Conservation (phyloP, 805 yeast genomes). For the Lipomyces chichibuensis region DNA sequence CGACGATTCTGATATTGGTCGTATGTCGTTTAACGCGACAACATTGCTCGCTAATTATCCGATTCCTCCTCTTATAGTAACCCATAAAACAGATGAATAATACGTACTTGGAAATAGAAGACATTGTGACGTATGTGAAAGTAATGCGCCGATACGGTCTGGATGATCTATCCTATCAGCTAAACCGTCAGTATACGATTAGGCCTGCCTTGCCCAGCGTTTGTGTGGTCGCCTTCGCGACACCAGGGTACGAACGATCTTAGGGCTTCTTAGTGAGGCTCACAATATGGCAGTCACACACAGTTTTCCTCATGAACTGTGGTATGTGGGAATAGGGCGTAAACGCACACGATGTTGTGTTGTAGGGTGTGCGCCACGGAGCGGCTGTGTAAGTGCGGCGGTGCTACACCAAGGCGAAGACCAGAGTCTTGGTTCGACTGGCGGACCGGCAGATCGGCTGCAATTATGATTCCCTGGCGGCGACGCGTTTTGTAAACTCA, state of each 20-base stretch:
- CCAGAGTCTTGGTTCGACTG: no score
- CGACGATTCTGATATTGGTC: background rate
- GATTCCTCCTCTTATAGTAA: background rate
- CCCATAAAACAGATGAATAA: background rate
- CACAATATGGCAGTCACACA: slow-evolving; percentile 19
- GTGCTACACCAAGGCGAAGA: no score
- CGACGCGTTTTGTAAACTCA: no score
- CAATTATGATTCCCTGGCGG: no score
- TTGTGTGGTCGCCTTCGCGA: slow-evolving; percentile 6
- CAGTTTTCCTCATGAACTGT: background rate
- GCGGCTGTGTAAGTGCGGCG: no score
- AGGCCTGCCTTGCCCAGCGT: no score
- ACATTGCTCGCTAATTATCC: background rate
- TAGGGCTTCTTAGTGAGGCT: slow-evolving; percentile 4
- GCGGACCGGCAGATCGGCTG: no score
- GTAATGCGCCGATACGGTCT: background rate
- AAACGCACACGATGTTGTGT: no score
- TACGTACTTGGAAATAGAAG: slow-evolving; percentile 31
- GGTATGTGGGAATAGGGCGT: no score
- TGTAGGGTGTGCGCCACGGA: no score
- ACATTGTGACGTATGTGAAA: slow-evolving; percentile 14
- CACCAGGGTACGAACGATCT: slow-evolving; percentile 2
- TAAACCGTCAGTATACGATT: no score
- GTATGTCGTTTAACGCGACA: background rate
- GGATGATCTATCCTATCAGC: background rate